Evolutionary conservation across 768 basidiomycete species (phyloP), one percentile per base, ranked within the genome.

Genomic region (Gyrodon lividus): DNA sequence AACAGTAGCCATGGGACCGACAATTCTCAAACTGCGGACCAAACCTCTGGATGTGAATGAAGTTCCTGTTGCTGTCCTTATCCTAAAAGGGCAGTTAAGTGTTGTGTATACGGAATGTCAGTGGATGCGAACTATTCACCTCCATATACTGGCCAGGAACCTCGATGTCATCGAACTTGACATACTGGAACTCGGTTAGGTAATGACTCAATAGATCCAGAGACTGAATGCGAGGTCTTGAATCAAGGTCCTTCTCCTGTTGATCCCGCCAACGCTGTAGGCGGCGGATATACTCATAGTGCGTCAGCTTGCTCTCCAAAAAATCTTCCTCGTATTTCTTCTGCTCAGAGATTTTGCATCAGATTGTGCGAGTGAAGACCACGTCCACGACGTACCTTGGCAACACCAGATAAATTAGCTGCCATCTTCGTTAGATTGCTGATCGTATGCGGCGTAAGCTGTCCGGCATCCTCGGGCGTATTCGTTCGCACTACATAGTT

Each of bases 121-220:
- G 31, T 4, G 2, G 23, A 38, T 41, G 12, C 24, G 8, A 31
- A 63, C 20, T n/a, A 2, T 74, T 61, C 48, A 90, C 94, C 81
- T 98, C 92, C 0, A 93, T 89, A 66, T 99, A 99, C 69, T 99
- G 97, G 6, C 97, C 97, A n/a, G 95, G 95, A 43, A 99, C 83
- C 64, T 99, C 95, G 34, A 99, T 91, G 57, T 99, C 96, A 57
- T 98, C 97, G 44, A 96, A 93, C 67, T 94, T 97, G 63, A 84
- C 86, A 69, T 98, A 94, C 59, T 98, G 96, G 77, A 98, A 99
- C 69, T 98, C 97, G 6, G 92, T 89, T 60, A 99, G 76, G 71
- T 94, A 97, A 70, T 95, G 93, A 57, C 92, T 93, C 38, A 91
- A 74, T 43, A 84, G 74, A 56, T 97, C 94, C 50, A 99, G 74